Base-by-base conservation (phyloP, 2,329 filamentous ascomycete species). In the Trichothecium roseum region DNA sequence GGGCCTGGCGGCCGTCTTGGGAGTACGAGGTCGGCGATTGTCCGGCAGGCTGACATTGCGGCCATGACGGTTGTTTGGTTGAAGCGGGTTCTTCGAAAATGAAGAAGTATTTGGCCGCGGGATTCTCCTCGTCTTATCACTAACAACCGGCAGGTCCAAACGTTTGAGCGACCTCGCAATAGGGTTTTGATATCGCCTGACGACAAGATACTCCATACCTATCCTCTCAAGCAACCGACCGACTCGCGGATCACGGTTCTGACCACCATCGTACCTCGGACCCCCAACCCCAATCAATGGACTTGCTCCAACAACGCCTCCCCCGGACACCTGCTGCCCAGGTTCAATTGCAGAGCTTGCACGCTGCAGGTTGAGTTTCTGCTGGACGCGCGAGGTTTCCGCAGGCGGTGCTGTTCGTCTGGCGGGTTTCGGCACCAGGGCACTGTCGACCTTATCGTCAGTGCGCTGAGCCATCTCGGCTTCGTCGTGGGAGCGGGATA, bases 311-410 rank as follows among this genome's bases (percentile, higher is more conserved):
- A 50, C 51, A 14, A 49, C 52, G 2, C 50, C 38, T 1, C 31
- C 37, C 22, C 22, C 24, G 18, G 29, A 15, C 5, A 57, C 51
- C 4, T 49, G 41, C 58, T 78, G 72, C 20, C 71, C 61, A 1
- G 76, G 75, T 45, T 85, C 81, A 32, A 85, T 78, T 43, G 72
- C 74, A 4, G 80, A 84, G 50, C 78, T 82, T 20, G 79, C 81
- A 27, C 81, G 72, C 50, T 85, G 80, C 2, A 86, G 66, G 57
- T 84, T 80, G 12, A 86, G 63, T 48, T 86, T 86, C 53, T 85
- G 80, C 55, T 85, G 80, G 1, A 79, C 84, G 12, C 81, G 69
- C 36, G 78, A 83, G 44, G 73, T 68, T 40, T 75, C 69, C 1
- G 68, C 66, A 1, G 60, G 59, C 2, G 58, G 57, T 14, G 47